phyloP scores from a whole-genome alignment of 75 land plant species.

The Sequoia sempervirens region DNA sequence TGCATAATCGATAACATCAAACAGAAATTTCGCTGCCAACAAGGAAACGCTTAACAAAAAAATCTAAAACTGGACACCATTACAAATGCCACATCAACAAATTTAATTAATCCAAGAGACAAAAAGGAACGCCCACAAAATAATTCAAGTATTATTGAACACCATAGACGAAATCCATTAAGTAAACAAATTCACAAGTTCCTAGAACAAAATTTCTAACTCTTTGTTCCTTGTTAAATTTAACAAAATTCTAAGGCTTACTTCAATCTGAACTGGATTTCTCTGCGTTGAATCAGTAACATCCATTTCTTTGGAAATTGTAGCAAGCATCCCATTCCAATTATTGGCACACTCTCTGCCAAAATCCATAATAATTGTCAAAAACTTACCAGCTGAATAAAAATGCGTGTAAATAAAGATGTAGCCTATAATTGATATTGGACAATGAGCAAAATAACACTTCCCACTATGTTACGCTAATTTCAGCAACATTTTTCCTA shows the following conservation, averaged over 20 bases:
- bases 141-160: not conserved
- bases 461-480: not conserved
- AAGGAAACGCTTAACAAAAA: not conserved
- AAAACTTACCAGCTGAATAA: not conserved
- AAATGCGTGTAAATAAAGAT: not conserved
- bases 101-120: not conserved
- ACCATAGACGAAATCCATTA: not conserved
- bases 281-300: not conserved
- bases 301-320: not conserved
- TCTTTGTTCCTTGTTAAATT: not conserved
- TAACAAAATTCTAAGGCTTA: not conserved
- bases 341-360: slow-evolving; percentile 1
- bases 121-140: not conserved
- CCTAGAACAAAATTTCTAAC: not conserved
- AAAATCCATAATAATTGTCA: not conserved
- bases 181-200: not conserved
- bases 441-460: not conserved
- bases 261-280: slow-evolving; percentile 6
- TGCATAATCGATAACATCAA: not conserved
- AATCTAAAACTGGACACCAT: not conserved
- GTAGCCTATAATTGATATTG: not conserved
- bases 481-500: not conserved
- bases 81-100: not conserved
- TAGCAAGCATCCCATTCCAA: slow-evolving; percentile 6
- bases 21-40: not conserved